Percentiles rank a stretch among this genome's conserved stretches.
These are phyloP conservation scores for Aspergillus sp. DNA, from an alignment of 2,329 filamentous ascomycete genomes.

Conservation along the genomic window DNA sequence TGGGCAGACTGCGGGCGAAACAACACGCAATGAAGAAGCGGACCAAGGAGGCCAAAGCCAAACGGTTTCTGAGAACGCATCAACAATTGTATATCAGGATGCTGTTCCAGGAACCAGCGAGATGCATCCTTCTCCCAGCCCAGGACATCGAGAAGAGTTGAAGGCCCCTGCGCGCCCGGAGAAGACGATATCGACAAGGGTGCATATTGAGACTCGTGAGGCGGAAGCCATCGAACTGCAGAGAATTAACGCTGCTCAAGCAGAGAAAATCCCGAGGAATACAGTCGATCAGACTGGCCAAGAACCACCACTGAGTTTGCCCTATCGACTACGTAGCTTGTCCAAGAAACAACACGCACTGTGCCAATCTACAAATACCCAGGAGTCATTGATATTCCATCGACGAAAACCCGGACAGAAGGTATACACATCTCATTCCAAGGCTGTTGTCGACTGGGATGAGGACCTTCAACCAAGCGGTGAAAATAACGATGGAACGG, in stretches of 20 bases:
- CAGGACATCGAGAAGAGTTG: too few relatives aligned
- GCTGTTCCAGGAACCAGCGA: too few relatives aligned
- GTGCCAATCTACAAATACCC: conserved; percentile 9
- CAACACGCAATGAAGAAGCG: too few relatives aligned
- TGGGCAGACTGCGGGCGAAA: background rate
- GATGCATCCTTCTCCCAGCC: too few relatives aligned
- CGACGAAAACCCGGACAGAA: conserved; percentile 16
- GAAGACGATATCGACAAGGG: too few relatives aligned
- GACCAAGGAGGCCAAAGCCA: too few relatives aligned
- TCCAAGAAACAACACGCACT: background rate
- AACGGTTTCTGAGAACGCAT: too few relatives aligned
- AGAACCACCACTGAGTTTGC: conserved; percentile 1
- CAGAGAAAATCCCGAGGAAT: background rate
- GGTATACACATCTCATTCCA: conserved; percentile 14
- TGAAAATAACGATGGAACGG: conserved; percentile 9
- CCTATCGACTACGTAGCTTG: background rate
- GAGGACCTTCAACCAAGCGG: conserved; percentile 30
- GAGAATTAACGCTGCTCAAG: background rate
- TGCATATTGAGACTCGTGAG: too few relatives aligned
- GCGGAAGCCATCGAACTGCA: too few relatives aligned
- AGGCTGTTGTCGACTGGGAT: conserved; percentile 28
- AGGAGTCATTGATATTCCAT: conserved; percentile 17
- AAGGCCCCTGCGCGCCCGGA: too few relatives aligned
- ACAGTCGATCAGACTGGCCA: background rate
- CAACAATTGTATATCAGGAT: too few relatives aligned